Conservation (phyloP, 2,329 filamentous ascomycete genomes). For the Diaporthe sp. region DNA sequence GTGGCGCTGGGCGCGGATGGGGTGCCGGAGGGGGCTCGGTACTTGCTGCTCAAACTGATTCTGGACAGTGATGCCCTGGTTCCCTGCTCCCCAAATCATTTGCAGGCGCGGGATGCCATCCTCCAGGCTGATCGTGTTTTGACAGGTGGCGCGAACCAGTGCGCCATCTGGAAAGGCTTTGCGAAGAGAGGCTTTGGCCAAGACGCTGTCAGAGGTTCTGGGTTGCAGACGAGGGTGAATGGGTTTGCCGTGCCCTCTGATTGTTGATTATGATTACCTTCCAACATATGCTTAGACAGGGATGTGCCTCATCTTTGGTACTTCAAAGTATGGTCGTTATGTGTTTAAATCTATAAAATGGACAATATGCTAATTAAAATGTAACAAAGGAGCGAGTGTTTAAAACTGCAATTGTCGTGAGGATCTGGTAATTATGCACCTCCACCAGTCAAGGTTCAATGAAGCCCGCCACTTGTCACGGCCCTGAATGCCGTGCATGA, state of each 20-base stretch:
- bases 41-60: background rate
- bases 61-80: background rate
- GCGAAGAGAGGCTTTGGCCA: background rate
- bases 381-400: no score
- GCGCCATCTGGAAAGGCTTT: conserved; percentile 5
- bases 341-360: no score
- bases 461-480: no score
- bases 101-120: background rate
- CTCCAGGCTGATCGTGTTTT: background rate
- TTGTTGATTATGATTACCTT: background rate
- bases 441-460: no score
- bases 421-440: no score
- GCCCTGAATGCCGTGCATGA: no score
- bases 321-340: background rate
- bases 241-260: background rate
- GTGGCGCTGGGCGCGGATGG: background rate
- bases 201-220: conserved; percentile 1
- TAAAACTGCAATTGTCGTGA: no score
- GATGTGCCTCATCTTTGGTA: background rate
- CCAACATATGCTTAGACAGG: background rate
- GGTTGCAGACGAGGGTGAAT: background rate
- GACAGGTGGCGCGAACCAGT: background rate
- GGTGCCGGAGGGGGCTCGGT: background rate
- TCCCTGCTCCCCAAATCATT: background rate
- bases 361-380: no score